Evolutionary conservation across 768 basidiomycete genomes (phyloP), one percentile per base, ranked within the genome.

Genomic region (Boletus eberwhitei): DNA sequence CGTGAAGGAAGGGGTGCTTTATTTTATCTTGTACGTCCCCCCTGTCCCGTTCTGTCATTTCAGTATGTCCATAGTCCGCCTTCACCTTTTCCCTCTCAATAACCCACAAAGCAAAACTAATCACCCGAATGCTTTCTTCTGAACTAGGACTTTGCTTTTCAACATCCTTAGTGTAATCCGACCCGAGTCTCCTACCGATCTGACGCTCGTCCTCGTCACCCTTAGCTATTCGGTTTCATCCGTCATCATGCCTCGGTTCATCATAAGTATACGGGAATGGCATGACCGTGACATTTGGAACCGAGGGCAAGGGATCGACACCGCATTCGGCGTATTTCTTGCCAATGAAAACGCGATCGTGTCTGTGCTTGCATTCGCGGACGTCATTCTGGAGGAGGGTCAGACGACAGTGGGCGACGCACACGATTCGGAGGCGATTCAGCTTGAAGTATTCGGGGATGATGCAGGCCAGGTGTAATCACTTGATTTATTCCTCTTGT

Each of bases 21-120:
- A 64, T 42, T 64, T 61, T 19, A 1, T 57, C n/a, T 34, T 55
- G 62, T 64, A 38, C 4, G 62, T 53, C 7, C 9, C 9, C 31
- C 47, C 19, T 17, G 8, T 8, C 29, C 3, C 17, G 21, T 45
- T 47, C 8, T 19, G 8, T 26, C 16, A 29, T 8, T 22, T 36
- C 29, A 8, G 31, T 4, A 1, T 22, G 13, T 24, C 17, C 17
- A 14, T 37, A 16, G 4, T 22, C 13, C 29, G 6, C 17, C n/a
- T 22, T 5, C 26, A 29, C 14, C 26, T n/a, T 16, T 26, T 9
- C 17, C 7, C 35, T 42, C 37, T n/a, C 31, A 14, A 13, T 31
- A 36, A 17, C 4, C 3, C 3, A 21, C 13, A 16, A 35, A 6
- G 3, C 22, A 24, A 32, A 17, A 22, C 54, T 47, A 14, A 48